Evolutionary conservation across 2,329 filamentous ascomycete genomes (phyloP), one percentile per base, ranked within the genome.

Genomic region (Trichoderma sp.): DNA sequence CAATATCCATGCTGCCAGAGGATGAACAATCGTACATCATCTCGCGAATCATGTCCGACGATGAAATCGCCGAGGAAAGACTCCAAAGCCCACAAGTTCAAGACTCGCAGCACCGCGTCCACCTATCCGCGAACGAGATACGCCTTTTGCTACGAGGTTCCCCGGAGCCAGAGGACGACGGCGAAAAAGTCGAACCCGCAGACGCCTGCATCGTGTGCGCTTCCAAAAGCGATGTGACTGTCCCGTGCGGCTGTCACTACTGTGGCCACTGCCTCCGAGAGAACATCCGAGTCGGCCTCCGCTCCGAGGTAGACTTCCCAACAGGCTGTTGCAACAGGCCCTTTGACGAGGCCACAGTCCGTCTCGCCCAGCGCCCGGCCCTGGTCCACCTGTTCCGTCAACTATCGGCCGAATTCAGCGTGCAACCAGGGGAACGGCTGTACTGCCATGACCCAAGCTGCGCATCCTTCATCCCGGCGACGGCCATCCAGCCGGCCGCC

Each of bases 361-460:
- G 61, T 0, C 72, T 67, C 11, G 73, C 72, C 0, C 36, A 65
- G 0, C 73, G 73, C 1, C 76, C 77, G 3, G 72, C 67, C 2
- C 71, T 78, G 2, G 58, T 78, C 1, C 70, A 74, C 3, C 58
- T 78, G 1, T 77, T 72, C 53, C 75, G 76, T 0, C 76, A 76
- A 26, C 30, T 77, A 3, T 14, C 72, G 8, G 73, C 0, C 56
- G 69, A 71, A 28, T 60, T 51, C 34, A 9, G 0, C 8, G 6
- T 58, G 3, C 34, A 51, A 3, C 4, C 60, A 0, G 72, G 70
- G 9, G 47, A 32, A 26, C 60, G 77, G 8, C 3, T 77, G 4
- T 78, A 78, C 72, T 78, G 77, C 47, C 71, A 75, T 61, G 68
- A 76, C 18, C n/a, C 57, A 0, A 51, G 65, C 6, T 78, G 77